phyloP scores from a whole-genome alignment of 2,329 filamentous ascomycete species.

The Mycosphaerella sp. region DNA sequence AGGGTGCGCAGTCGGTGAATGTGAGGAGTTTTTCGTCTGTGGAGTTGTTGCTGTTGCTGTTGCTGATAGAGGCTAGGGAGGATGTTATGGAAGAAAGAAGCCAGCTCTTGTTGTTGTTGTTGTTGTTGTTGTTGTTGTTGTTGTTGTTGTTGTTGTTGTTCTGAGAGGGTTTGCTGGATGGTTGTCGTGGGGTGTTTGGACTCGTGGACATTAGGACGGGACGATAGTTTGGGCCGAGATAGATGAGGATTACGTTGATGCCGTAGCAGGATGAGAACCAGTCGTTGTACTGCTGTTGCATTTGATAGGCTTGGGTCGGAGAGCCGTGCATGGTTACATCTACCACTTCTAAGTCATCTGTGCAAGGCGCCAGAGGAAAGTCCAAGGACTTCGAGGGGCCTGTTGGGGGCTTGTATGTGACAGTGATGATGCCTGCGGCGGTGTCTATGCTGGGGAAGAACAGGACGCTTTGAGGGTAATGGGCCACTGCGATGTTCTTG shows the following conservation, averaged over 20 bases:
- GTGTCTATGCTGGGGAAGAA: slow-evolving; percentile 38
- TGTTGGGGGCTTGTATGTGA: slow-evolving; percentile 37
- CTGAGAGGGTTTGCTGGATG: background rate
- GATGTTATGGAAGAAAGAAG: slow-evolving; percentile 30
- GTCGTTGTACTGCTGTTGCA: slow-evolving; percentile 38
- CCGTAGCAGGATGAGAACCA: slow-evolving; percentile 44
- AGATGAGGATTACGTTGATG: slow-evolving; percentile 39
- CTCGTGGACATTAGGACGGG: slow-evolving; percentile 36
- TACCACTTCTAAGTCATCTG: slow-evolving; percentile 32
- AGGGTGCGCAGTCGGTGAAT: slow-evolving; percentile 70
- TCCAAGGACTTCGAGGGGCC: slow-evolving; percentile 30
- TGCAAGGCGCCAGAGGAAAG: slow-evolving; percentile 39
- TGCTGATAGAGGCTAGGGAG: slow-evolving; percentile 17
- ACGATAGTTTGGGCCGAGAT: slow-evolving; percentile 40
- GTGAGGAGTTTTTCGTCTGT: slow-evolving; percentile 43
- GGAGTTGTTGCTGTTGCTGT: background rate
- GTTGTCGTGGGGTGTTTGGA: slow-evolving; percentile 10
- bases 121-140: background rate
- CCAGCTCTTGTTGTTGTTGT: slow-evolving; percentile 27
- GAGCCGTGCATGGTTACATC: slow-evolving; percentile 43
- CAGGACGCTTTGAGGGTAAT: slow-evolving; percentile 38
- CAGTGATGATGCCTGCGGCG: slow-evolving; percentile 31
- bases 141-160: no score
- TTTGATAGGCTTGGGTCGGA: slow-evolving; percentile 39
- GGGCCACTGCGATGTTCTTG: slow-evolving; percentile 41